Base-by-base conservation (phyloP, 2,329 filamentous ascomycete species). In the Pseudovirgaria hyperparasitica region DNA sequence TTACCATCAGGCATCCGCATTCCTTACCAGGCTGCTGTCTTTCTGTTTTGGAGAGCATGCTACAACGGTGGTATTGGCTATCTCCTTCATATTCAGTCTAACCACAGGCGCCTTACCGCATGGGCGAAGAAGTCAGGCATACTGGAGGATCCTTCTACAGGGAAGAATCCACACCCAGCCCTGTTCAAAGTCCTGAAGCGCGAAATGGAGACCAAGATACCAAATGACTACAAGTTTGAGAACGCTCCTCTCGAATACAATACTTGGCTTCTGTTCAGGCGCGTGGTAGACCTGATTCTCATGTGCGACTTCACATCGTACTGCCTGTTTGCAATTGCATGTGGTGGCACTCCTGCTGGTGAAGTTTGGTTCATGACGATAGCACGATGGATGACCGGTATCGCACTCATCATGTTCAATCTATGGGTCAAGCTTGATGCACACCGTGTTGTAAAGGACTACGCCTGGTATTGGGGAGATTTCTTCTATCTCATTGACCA, bases 291-390 rank as follows among this genome's bases (percentile, higher is more conserved):
- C 60, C 62, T 98, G 52, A 94, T 96, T 50, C 65, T 98, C 48
- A 93, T 98, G 85, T 94, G 86, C 65, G 90, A 98, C 61, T 98
- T 98, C 54, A 76, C 81, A 37, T 93, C 87, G 25, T 98, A 96
- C 65, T 90, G 82, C 55, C 72, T 94, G 31, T 98, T 96, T 60
- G 87, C 90, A 41, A 72, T 92, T 42, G 81, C 87, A 33, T 94
- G 86, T 56, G 77, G 74, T 35, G 72, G 76, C 47, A 74, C 68
- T 19, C 90, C 90, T 6, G 63, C 60, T 4, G 75, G 70, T 27
- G 90, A 98, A 60, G 69, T 67, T 34, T 42, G 74, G 35, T 42
- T 73, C 36, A 70, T 92, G 55, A 77, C 77, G 24, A 41, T 71
- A 27, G 65, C 75, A 30, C 78, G 90, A 33, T 98, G 90, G 90